Base-by-base conservation (phyloP, 1,284 basidiomycete species). In the Gomphus bonarii region DNA sequence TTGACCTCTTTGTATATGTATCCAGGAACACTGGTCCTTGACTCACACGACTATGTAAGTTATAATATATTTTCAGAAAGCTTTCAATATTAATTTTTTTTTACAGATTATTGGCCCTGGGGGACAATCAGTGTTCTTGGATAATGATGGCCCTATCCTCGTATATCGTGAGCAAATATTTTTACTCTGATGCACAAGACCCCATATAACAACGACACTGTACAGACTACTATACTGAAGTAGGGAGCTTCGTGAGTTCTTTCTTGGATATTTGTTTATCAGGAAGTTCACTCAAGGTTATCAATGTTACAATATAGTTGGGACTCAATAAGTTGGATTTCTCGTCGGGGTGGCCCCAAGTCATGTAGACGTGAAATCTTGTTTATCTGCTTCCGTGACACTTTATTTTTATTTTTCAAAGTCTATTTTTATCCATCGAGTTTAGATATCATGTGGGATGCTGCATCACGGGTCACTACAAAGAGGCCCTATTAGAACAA, bases 71-170 rank as follows among this genome's bases (percentile, higher is more conserved):
- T 46, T 53, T 18, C 25, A 36, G 7, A 38, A 20, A 33, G 3
- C 44, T n/a, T 11, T 33, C 50, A 31, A 50, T 16, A n/a, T 48
- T 54, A 10, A 44, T 42, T 25, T 55, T 10, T 40, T 28, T 54
- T n/a, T n/a, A n/a, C n/a, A 77, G 74, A 72, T 79, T 46, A 59
- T 73, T 58, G 80, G 75, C 0, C 75, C 75, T n/a, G 75, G 75
- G 40, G 75, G 75, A 3, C 72, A 75, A 60, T 70, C 71, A 56
- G 18, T 76, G 22, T 62, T 70, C 57, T 55, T 59, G 7, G 74
- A 76, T 58, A 54, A 38, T 10, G 74, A 74, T 60, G 74, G 71
- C 9, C 61, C 66, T 28, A 64, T 75, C 52, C 61, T 76, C 22
- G 69, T 75, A 11, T 76, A 77, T 61, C 74, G 74, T 75, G 59